phyloP scores from a whole-genome alignment of 495 filamentous ascomycete species.

The Penicillium paxilli region DNA sequence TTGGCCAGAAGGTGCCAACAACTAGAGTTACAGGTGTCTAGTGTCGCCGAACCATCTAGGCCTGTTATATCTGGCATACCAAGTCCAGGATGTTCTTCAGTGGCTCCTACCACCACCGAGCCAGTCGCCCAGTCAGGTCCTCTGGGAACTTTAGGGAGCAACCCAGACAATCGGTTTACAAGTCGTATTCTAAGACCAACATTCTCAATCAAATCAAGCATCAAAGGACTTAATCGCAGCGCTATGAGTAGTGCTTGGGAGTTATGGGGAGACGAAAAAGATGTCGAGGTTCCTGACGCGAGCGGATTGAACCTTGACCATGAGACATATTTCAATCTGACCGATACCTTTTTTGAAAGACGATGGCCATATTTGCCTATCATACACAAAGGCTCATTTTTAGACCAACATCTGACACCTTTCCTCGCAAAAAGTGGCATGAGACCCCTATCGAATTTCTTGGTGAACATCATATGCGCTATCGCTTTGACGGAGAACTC shows the following conservation, averaged over 20 bases:
- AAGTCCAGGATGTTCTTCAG: neutral
- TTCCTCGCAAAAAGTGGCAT: neutral
- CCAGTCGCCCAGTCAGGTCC: neutral
- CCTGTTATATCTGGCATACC: too few relatives aligned
- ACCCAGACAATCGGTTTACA: neutral
- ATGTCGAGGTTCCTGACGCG: neutral
- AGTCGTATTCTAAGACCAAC: neutral
- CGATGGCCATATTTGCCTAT: neutral
- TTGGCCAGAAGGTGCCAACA: neutral
- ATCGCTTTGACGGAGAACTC: neutral
- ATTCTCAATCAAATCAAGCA: neutral
- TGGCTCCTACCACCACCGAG: neutral
- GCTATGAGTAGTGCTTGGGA: neutral
- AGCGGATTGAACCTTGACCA: neutral
- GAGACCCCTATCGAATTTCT: neutral
- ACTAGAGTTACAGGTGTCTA: neutral
- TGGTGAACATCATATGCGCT: neutral
- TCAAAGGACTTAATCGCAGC: neutral
- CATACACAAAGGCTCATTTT: neutral
- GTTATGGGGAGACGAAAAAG: neutral
- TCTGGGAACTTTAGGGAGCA: neutral
- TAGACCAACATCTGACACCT: neutral
- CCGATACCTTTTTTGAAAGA: neutral
- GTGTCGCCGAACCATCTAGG: too few relatives aligned
- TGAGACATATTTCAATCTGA: neutral